Evolutionary conservation across 176 grass and related monocot genomes (phyloP).

Genomic region (Cenchrus purpureus): DNA sequence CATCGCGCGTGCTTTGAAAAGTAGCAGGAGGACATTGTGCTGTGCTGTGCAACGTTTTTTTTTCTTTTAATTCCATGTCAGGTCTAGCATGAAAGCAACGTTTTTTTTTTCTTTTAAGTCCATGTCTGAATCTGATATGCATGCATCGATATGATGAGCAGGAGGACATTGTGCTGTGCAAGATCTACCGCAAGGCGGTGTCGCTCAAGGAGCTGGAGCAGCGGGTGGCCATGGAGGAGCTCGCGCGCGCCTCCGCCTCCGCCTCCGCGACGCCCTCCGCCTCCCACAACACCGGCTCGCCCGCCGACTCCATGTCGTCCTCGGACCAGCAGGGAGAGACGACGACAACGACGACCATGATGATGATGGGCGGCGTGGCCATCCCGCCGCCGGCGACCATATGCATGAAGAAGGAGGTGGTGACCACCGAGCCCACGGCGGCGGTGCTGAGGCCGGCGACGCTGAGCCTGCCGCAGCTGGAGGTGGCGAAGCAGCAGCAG

Average conservation of each 20-base stretch:
- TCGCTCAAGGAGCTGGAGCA: slow-evolving; percentile 95
- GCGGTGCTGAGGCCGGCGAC: slow-evolving; percentile 14
- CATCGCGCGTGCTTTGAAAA: slow-evolving; percentile 31
- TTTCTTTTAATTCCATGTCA: background rate
- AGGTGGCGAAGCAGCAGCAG: slow-evolving; percentile 41
- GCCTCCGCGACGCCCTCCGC: background rate
- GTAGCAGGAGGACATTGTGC: background rate
- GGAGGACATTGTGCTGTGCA: slow-evolving; percentile 86
- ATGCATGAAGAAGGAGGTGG: slow-evolving; percentile 52
- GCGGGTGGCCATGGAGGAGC: slow-evolving; percentile 85
- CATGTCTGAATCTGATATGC: no score
- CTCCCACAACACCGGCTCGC: slow-evolving; percentile 47
- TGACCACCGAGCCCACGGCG: background rate
- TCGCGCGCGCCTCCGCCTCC: slow-evolving; percentile 28
- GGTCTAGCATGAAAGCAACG: background rate
- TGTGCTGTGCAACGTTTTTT: no score
- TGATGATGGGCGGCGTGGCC: background rate
- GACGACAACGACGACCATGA: background rate
- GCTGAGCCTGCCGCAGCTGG: slow-evolving; percentile 67
- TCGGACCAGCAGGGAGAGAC: slow-evolving; percentile 34
- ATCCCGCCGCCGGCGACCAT: background rate
- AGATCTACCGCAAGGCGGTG: slow-evolving; percentile 84
- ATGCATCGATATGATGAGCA: slow-evolving; percentile 15
- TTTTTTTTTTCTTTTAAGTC: background rate
- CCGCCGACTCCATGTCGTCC: slow-evolving; percentile 55